Base-by-base conservation (phyloP, 768 basidiomycete genomes). In the Exsudoporus frostii region DNA sequence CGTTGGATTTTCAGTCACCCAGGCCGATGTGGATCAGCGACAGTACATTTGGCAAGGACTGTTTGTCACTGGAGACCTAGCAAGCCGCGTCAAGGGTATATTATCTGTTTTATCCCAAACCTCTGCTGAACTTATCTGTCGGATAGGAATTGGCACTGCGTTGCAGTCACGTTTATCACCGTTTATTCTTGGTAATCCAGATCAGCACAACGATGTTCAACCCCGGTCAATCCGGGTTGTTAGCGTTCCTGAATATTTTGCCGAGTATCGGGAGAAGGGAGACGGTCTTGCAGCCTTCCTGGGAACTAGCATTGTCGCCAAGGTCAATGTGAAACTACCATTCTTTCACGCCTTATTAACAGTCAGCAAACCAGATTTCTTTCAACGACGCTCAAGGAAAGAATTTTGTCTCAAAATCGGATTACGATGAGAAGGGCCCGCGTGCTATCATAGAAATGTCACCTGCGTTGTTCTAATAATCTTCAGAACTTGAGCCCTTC, bases 241-340 rank as follows among this genome's bases (percentile, higher is more conserved):
- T 45, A 79, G 73, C 33, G 79, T 93, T 8, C 92, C 93, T 1
- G 92, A 95, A 30, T 95, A 94, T 69, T 97, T 92, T 66, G 86
- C 88, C 8, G 92, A 95, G 66, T 97, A 90, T 63, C 77, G 90
- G 51, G 90, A 92, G 45, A 89, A 83, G 40, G 92, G 91, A 2
- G 90, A 92, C 48, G 86, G 86, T 2, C 74, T 86, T 36, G 86
- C 90, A 5, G 84, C 86, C 11, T 94, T 92, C 74, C 71, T 94
- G 51, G 92, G 92, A 1, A 77, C 84, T 17, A 86, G 86, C 59
- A 91, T 94, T 56, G 79, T 85, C n/a, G 92, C 90, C 7, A 94
- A 93, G 77, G 92, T 90, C 48, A 49, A 42, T 40, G 20, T 13
- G 42, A 69, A 57, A 13, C 41, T 33, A 29, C 22, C 14, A 25